Base-by-base conservation (phyloP, 345 rosid genomes). In the Erucastrum elatum region DNA sequence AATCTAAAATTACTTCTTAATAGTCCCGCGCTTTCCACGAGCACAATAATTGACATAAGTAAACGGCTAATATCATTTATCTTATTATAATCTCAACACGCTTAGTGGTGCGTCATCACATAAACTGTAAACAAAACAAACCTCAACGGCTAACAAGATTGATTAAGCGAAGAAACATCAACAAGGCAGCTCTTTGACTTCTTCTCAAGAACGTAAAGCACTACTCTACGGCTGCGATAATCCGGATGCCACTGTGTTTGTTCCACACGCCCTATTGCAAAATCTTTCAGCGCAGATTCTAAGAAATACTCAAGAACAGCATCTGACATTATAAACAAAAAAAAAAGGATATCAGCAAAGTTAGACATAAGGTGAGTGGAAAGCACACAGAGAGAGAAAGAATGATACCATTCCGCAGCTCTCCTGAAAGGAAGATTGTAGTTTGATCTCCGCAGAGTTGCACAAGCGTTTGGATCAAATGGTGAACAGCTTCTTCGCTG, bases 221-320 rank as follows among this genome's bases (percentile, higher is more conserved):
- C 98, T 39, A 91, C 94, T 64, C 95, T 78, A 8, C 31, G 78
- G 75, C 95, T 92, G 78, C 77, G 4, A 72, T 88, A 92, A 70
- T 94, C 95, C 8, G 91, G 97, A 90, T 92, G 98, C 91, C 92
- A 94, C 35, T 88, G 87, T 3, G 85, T 65, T 79, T 92, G 95
- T 69, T 90, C 91, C 66, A 94, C 80, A 3, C 96, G 91, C 61
- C 97, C 97, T 30, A 90, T 77, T 49, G 85, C 74, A 26, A 92
- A 94, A 62, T 87, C 51, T 81, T 85, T 84, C 87, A 90, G 72
- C 5, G 95, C 97, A 39, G 88, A 85, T 58, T 88, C 91, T 41
- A 94, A 79, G 82, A 94, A 94, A 84, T 81, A 90, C 75, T 94
- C 97, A 12, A 92, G 94, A 77, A 92, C 81, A 44, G 92, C 74